Base-by-base conservation (phyloP, 1,139 yeast genomes). In the Debaryomyces udenii region DNA sequence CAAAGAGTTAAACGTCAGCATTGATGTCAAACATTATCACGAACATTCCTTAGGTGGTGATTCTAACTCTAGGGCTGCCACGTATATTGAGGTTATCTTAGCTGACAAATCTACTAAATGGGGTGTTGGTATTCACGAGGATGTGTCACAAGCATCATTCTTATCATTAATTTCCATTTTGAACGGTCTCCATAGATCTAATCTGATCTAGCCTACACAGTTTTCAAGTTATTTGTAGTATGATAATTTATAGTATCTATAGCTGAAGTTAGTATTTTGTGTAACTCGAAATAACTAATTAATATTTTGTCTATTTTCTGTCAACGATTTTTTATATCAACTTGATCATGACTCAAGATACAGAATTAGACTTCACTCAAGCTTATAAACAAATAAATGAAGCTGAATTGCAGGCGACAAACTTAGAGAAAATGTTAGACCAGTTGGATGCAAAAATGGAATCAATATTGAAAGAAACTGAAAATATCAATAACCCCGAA, bases 81-180 rank as follows among this genome's bases (percentile, higher is more conserved):
- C 97, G 15, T 93, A 85, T 62, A 83, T 90, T 50, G 89, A 84
- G 60, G 70, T 83, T 35, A 66, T 74, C 35, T 76, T 78, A 57
- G 74, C 74, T 39, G 74, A 75, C 47, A 70, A 73, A 38, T 66
- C 70, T 22, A 61, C 69, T 43, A 78, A 81, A 59, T 91, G 98
- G 97, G 98, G 99, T 66, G 90, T 89, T 42, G 98, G 97, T 57
- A 83, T 91, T 45, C 83, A 90, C 60, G 89, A 86, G 62, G 98
- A 93, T 74, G 96, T 90, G 31, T 84, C 95, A 24, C 89, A 85
- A 57, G 96, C 98, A 34, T 84, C 96, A 11, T 80, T 88, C 67
- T 78, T 81, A 54, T 87, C 97, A 13, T 76, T 91, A 43, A 66
- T 90, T 33, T 82, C 95, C 31, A 81, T 88, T 41, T 72, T 89